phyloP scores from a whole-genome alignment of 2,329 filamentous ascomycete genomes.

The Microcyclosporella mali region DNA sequence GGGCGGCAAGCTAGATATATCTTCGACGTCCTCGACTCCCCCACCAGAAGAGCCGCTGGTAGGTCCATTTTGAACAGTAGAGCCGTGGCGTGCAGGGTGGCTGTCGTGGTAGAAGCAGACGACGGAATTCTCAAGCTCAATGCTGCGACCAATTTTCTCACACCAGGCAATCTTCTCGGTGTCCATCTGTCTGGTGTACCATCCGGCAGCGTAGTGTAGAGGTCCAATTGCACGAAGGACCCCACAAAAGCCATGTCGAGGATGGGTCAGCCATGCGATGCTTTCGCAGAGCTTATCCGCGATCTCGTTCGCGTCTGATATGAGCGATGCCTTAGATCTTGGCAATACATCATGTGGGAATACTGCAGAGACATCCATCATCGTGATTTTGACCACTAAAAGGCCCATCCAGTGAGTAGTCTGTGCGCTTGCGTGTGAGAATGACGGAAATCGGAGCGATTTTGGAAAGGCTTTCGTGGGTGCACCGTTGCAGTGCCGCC shows the following conservation, averaged over 20 bases:
- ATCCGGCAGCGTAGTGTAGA: slow-evolving; percentile 5
- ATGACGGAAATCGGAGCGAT: slow-evolving; percentile 3
- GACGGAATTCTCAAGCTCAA: neutral
- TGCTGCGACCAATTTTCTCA: slow-evolving; percentile 1
- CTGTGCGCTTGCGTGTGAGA: slow-evolving; percentile 6
- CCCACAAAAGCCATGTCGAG: slow-evolving; percentile 6
- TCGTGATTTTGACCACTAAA: slow-evolving; percentile 3
- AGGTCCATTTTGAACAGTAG: neutral
- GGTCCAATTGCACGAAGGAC: slow-evolving; percentile 2
- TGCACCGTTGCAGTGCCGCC: neutral
- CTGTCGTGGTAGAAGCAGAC: neutral
- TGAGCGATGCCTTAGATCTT: slow-evolving; percentile 2
- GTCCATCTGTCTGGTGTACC: slow-evolving; percentile 3
- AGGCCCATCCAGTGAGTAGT: slow-evolving; percentile 6
- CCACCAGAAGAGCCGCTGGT: too few relatives aligned
- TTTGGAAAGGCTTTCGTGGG: slow-evolving; percentile 2
- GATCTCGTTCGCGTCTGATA: slow-evolving; percentile 6
- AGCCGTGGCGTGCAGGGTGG: neutral
- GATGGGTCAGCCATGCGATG: slow-evolving; percentile 4
- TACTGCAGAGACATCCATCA: slow-evolving; percentile 3
- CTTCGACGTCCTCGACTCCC: neutral
- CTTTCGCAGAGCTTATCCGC: slow-evolving; percentile 7
- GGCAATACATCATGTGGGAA: slow-evolving; percentile 3
- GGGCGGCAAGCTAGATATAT: neutral
- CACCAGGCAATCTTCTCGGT: slow-evolving; percentile 5